Evolutionary conservation across 208 protist genomes (phyloP).

Genomic region (Wallacemonas sp.): DNA sequence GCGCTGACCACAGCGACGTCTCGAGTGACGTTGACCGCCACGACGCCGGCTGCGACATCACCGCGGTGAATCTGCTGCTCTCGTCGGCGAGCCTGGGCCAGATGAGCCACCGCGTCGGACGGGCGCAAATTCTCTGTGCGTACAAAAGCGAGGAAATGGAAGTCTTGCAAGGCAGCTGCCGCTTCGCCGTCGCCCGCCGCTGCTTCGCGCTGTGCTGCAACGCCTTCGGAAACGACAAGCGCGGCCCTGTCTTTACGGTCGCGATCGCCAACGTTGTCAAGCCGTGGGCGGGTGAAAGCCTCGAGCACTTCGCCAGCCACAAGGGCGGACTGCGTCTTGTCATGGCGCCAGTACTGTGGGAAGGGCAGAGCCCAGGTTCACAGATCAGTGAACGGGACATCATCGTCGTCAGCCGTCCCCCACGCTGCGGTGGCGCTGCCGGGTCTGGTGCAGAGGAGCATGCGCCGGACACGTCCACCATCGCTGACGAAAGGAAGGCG

Average conservation of each 20-base stretch:
- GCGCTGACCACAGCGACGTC: slow-evolving; percentile 4
- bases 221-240: slow-evolving; percentile 31
- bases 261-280: slow-evolving; percentile 42
- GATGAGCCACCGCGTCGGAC: slow-evolving; percentile 55
- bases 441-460: not conserved
- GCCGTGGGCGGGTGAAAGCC: slow-evolving; percentile 50
- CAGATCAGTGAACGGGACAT: slow-evolving; percentile 61
- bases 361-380: slow-evolving; percentile 43
- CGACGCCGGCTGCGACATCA: slow-evolving; percentile 33
- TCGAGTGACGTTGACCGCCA: not conserved
- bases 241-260: slow-evolving; percentile 66
- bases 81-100: slow-evolving; percentile 60
- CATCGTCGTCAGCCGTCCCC: slow-evolving; percentile 45
- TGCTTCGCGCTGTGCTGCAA: slow-evolving; percentile 67
- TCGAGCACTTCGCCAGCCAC: slow-evolving; percentile 43
- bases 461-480: no score
- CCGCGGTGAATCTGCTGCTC: slow-evolving; percentile 39
- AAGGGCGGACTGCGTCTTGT: slow-evolving; percentile 55
- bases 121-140: slow-evolving; percentile 58
- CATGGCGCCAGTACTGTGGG: slow-evolving; percentile 59
- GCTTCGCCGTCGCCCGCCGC: slow-evolving; percentile 49
- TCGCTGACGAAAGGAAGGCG: no score
- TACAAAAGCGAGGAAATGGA: slow-evolving; percentile 64
- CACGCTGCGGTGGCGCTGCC: not conserved
- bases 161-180: slow-evolving; percentile 60